phyloP scores from a whole-genome alignment of 2,329 filamentous ascomycete species.

The Diaporthe citrichinensis region DNA sequence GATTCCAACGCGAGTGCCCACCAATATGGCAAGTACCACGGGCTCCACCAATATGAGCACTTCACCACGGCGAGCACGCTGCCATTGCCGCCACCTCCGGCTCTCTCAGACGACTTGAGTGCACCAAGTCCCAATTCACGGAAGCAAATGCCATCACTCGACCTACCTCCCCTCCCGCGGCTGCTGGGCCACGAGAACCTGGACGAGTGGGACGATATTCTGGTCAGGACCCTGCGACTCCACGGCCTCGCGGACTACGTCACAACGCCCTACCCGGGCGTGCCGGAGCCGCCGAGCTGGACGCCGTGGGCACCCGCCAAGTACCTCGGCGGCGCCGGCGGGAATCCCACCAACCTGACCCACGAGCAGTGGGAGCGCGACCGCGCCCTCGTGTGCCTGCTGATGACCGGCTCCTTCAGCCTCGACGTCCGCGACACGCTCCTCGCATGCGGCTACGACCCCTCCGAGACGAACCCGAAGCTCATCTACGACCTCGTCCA shows the following conservation, averaged over 20 bases:
- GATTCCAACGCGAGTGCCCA: slow-evolving; percentile 29
- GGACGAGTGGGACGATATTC: slow-evolving; percentile 41
- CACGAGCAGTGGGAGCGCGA: slow-evolving; percentile 36
- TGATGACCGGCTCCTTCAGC: slow-evolving; percentile 40
- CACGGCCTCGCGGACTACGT: slow-evolving; percentile 38
- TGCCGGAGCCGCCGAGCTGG: slow-evolving; percentile 23
- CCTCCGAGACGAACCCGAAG: slow-evolving; percentile 36
- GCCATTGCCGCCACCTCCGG: neutral
- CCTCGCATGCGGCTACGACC: slow-evolving; percentile 39
- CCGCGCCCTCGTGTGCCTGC: slow-evolving; percentile 39
- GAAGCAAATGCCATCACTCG: slow-evolving; percentile 17
- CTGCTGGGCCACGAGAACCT: slow-evolving; percentile 40
- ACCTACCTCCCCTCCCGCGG: slow-evolving; percentile 35
- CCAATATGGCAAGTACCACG: slow-evolving; percentile 30
- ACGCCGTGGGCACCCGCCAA: slow-evolving; percentile 21
- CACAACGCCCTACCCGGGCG: slow-evolving; percentile 31
- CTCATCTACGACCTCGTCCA: slow-evolving; percentile 38
- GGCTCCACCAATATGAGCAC: slow-evolving; percentile 22
- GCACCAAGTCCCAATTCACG: slow-evolving; percentile 7
- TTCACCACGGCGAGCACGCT: neutral
- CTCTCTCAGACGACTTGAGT: neutral
- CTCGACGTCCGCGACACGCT: slow-evolving; percentile 41
- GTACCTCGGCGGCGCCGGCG: neutral
- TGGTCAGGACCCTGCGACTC: slow-evolving; percentile 35
- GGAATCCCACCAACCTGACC: neutral